Evolutionary conservation across 2,329 filamentous ascomycete genomes (phyloP).

Genomic region (Parastagonospora avenae): DNA sequence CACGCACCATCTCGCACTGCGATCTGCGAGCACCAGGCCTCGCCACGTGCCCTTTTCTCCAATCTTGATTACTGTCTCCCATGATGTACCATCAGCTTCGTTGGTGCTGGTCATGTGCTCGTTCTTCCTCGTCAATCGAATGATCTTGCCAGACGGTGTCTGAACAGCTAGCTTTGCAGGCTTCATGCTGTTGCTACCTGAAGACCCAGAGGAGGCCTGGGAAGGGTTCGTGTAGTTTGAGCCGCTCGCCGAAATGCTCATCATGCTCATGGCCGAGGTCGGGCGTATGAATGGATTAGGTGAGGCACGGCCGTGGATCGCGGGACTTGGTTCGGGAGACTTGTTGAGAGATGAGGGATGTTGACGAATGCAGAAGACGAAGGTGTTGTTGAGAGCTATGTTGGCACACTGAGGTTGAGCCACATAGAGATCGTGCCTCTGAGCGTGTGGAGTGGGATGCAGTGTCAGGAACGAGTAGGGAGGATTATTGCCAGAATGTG

Average conservation of each 20-base stretch:
- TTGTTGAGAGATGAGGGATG: conserved; percentile 70
- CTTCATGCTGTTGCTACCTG: conserved; percentile 67
- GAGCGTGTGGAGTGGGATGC: conserved; percentile 96
- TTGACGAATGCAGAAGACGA: conserved; percentile 94
- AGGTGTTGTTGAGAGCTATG: conserved; percentile 93
- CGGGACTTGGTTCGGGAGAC: conserved; percentile 41
- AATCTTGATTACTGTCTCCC: conserved; percentile 92
- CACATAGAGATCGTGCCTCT: conserved; percentile 95
- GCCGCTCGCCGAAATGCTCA: conserved; percentile 59
- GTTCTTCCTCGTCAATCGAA: conserved; percentile 82
- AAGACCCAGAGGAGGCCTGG: conserved; percentile 60
- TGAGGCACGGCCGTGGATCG: conserved; percentile 52
- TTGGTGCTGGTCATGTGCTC: conserved; percentile 62
- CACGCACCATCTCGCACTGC: conserved; percentile 87
- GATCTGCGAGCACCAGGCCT: conserved; percentile 79
- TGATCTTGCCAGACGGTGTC: conserved; percentile 90
- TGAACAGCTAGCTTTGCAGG: conserved; percentile 96
- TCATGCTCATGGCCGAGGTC: conserved; percentile 65
- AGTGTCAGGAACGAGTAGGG: conserved; percentile 90
- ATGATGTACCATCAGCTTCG: conserved; percentile 74
- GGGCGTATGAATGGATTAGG: conserved; percentile 61
- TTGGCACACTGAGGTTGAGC: conserved; percentile 91
- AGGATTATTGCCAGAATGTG: conserved; percentile 90
- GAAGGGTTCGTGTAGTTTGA: conserved; percentile 62
- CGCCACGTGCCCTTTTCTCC: conserved; percentile 82